Conservation (phyloP, 2,329 filamentous ascomycete genomes). For the Chalaropsis ovoidea region DNA sequence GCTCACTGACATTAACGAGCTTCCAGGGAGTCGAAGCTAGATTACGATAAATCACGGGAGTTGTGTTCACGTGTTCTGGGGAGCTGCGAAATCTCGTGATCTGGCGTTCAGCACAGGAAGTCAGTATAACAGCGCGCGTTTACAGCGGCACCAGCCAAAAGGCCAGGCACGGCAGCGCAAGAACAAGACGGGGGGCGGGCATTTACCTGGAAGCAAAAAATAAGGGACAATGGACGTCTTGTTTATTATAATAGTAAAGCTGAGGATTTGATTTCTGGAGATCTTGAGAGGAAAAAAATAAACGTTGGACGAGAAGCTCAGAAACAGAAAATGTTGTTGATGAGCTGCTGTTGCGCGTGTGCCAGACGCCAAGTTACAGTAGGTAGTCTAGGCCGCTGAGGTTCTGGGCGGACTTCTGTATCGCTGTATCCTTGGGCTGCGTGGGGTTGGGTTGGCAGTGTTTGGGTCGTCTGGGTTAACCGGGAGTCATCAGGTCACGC, state of each 20-base stretch:
- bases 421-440: neutral
- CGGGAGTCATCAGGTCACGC: conserved; percentile 32
- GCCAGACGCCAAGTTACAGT: conserved; percentile 1
- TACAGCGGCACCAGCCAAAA: neutral
- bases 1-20: conserved; percentile 27
- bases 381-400: neutral
- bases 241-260: conserved; percentile 4
- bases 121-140: conserved; percentile 9
- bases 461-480: conserved; percentile 24
- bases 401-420: conserved; percentile 9
- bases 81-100: conserved; percentile 39
- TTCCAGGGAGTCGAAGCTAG: conserved; percentile 5
- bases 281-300: neutral
- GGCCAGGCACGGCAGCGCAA: conserved; percentile 1
- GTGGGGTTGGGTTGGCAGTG: conserved; percentile 8
- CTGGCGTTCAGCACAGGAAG: conserved; percentile 32
- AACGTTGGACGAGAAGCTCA: neutral
- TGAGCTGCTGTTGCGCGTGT: neutral
- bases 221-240: neutral
- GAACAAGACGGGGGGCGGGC: neutral
- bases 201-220: conserved; percentile 4
- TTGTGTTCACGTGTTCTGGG: conserved; percentile 38
- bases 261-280: neutral
- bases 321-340: conserved; percentile 2
- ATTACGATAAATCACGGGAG: conserved; percentile 35